Conservation (phyloP, 768 basidiomycete genomes). For the Suillus hirtellus region DNA sequence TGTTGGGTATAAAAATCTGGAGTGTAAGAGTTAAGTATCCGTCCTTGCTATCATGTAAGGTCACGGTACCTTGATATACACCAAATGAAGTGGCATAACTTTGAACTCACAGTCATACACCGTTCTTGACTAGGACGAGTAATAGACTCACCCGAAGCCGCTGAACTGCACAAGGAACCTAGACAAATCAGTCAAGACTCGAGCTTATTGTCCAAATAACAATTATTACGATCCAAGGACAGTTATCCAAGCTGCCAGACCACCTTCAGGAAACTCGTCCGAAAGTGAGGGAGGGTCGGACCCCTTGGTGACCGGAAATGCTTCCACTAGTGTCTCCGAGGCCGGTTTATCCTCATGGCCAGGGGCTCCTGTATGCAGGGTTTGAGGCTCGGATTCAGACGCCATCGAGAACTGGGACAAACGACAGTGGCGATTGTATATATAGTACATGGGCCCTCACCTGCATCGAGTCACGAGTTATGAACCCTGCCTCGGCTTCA, state of each 20-base stretch:
- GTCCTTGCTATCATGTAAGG: background rate
- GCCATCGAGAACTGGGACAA: background rate
- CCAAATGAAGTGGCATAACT: slow-evolving; percentile 40
- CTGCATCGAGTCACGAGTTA: background rate
- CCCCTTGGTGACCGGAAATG: no score
- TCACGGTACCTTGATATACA: slow-evolving; percentile 38
- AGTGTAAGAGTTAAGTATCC: background rate
- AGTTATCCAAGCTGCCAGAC: slow-evolving; percentile 25
- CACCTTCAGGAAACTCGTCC: slow-evolving; percentile 30
- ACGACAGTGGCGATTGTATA: background rate
- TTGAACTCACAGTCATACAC: background rate
- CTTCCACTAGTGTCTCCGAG: background rate
- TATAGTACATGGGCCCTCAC: background rate
- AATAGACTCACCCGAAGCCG: slow-evolving; percentile 30
- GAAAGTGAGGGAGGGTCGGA: background rate
- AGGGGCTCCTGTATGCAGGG: background rate
- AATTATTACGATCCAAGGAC: slow-evolving; percentile 26
- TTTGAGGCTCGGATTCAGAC: background rate
- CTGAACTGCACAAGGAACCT: slow-evolving; percentile 35
- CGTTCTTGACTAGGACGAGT: background rate
- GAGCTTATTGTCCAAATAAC: background rate
- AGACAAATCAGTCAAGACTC: background rate
- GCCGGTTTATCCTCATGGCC: background rate
- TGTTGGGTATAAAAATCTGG: slow-evolving; percentile 40
- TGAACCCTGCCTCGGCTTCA: background rate